A percentile compares a stretch with the other conserved stretches of the same genome.
These are phyloP conservation scores for Rubia occidens DNA, from an alignment of 305 asterid genomes.

Conservation along the genomic window DNA sequence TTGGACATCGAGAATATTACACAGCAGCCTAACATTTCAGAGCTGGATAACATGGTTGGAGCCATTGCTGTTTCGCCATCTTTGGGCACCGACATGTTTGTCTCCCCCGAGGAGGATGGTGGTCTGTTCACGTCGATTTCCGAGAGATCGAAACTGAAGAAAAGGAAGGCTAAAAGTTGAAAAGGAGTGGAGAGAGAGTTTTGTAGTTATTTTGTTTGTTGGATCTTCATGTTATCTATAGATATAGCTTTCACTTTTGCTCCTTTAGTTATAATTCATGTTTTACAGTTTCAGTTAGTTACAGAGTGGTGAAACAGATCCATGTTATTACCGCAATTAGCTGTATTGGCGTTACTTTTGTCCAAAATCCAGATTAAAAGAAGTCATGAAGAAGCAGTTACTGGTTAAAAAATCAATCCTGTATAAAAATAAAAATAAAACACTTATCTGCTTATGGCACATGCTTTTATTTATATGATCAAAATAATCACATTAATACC, in stretches of 20 bases:
- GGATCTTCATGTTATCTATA: not conserved
- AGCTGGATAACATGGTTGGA: constrained; percentile 33
- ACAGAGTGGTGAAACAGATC: not conserved
- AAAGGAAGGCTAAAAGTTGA: constrained; percentile 21
- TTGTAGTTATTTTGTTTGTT: not conserved
- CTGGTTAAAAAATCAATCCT: too few species aligned
- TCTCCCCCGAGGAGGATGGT: constrained; percentile 16
- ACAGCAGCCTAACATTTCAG: constrained; percentile 19
- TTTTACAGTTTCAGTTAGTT: not conserved
- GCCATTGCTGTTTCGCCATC: constrained; percentile 25
- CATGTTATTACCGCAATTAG: too few species aligned
- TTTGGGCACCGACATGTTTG: constrained; percentile 19
- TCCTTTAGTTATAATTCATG: not conserved
- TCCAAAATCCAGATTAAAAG: too few species aligned
- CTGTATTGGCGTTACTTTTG: too few species aligned
- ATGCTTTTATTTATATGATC: too few species aligned
- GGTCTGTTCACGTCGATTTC: constrained; percentile 7
- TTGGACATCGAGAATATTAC: constrained; percentile 24
- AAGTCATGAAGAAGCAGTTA: too few species aligned
- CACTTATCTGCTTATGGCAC: too few species aligned
- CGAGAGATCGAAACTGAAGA: constrained; percentile 19
- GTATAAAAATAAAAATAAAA: too few species aligned
- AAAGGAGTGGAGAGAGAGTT: not conserved
- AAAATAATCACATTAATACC: too few species aligned
- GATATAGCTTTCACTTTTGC: not conserved